Evolutionary conservation across 208 protist genomes (phyloP), one percentile per base, ranked within the genome.

Genomic region (Acanthamoeba triangularis): DNA sequence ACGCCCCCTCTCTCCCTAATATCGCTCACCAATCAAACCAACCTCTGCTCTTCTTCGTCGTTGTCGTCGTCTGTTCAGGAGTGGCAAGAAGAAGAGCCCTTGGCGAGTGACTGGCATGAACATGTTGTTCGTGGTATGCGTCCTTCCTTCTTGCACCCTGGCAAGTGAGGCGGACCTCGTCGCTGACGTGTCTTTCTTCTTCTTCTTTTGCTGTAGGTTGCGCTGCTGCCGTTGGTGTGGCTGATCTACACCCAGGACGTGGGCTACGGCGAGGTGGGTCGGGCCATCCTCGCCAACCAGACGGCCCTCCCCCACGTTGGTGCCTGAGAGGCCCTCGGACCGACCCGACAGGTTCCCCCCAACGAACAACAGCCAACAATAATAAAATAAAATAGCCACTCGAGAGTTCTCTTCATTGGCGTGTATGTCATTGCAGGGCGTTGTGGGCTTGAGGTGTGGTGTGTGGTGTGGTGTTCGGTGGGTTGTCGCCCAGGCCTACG

Each of bases 191-290:
- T 78, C 33, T 13, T 13, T n/a, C 14, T 8, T 18, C 65, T 20
- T 18, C 65, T 72, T 3, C 20, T 20, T n/a, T 10, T 72, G 65
- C 49, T 54, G 49, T n/a, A 82, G 72, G 72, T 82, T 25, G 76
- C 76, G 25, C 23, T 85, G 41, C 25, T 85, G 47, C 76, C 76
- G 23, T 30, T 85, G 35, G 76, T 85, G 28, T 85, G 76, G 76
- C 23, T 85, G 7, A 85, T 85, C 76, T 59, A 59, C 47, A 59
- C 76, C 76, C 76, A 85, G 28, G 76, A 85, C 47, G 76, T 85
- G 76, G 76, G 76, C 44, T 85, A 85, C 47, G 76, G 76, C 35
- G 76, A 85, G 47, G 76, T 56, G 76, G 76, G 76, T 44, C 76
- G 76, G 20, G 28, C 23, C 28, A 35, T 85, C 8, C 47, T 85